Evolutionary conservation across 2,329 filamentous ascomycete species (phyloP).

Genomic region (Cryphonectria nitschkei): DNA sequence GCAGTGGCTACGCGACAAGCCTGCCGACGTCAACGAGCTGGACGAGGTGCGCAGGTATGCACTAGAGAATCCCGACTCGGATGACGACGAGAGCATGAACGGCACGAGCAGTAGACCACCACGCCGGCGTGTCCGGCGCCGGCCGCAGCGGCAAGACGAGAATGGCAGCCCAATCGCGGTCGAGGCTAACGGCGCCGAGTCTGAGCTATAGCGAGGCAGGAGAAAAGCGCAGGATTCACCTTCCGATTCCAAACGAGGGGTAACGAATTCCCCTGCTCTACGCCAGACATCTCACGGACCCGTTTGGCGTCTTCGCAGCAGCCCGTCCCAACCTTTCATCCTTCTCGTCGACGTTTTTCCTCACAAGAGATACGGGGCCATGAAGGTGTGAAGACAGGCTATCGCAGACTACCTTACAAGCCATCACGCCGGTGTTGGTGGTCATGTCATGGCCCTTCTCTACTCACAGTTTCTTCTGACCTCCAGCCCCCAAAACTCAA

Average conservation of each 20-base stretch:
- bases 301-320: not conserved
- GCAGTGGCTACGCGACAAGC: constrained; percentile 92
- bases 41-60: constrained; percentile 72
- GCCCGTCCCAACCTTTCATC: not conserved
- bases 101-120: constrained; percentile 47
- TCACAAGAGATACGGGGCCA: not conserved
- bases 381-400: not conserved
- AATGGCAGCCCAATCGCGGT: constrained; percentile 62
- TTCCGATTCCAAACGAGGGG: not conserved
- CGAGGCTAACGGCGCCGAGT: constrained; percentile 61
- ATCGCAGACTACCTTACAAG: not conserved
- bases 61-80: constrained; percentile 57
- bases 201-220: constrained; percentile 48
- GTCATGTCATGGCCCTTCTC: not conserved
- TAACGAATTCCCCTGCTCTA: not conserved
- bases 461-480: not conserved
- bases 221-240: not conserved
- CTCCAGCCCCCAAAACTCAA: not conserved
- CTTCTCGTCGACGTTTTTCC: not conserved
- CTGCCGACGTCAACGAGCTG: constrained; percentile 76
- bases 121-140: constrained; percentile 46
- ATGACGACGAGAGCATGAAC: constrained; percentile 58
- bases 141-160: constrained; percentile 47
- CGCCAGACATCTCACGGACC: not conserved
- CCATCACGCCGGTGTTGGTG: not conserved